These are phyloP conservation scores for Neoboletus magnificus DNA, from an alignment of 768 basidiomycete species.

Conservation along the genomic window DNA sequence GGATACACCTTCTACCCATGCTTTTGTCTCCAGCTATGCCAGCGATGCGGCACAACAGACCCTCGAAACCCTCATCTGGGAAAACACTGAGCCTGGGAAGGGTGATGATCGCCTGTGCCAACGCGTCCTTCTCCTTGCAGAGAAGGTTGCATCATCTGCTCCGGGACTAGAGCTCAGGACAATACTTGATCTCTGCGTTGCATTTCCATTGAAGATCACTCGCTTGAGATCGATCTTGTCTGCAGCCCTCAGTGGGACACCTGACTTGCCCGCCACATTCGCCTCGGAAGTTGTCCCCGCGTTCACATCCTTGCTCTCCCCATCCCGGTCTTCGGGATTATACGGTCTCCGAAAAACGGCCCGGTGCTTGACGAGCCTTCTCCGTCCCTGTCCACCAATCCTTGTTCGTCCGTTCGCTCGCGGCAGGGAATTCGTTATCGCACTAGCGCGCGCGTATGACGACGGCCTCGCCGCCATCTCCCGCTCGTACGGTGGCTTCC, in stretches of 20 bases:
- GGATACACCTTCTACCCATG: constrained; percentile 41
- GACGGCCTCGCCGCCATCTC: constrained; percentile 53
- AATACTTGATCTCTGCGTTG: constrained; percentile 61
- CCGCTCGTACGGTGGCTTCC: constrained; percentile 57
- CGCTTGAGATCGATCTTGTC: constrained; percentile 46
- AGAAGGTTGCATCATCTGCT: constrained; percentile 43
- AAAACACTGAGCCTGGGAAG: constrained; percentile 21
- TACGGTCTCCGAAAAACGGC: constrained; percentile 64
- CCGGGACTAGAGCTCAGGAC: constrained; percentile 48
- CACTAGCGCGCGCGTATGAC: constrained; percentile 60
- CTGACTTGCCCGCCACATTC: constrained; percentile 34
- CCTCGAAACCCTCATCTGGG: constrained; percentile 63
- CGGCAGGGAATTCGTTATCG: constrained; percentile 48
- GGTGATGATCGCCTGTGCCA: constrained; percentile 47
- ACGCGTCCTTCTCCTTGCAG: constrained; percentile 53
- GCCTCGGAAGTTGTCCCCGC: constrained; percentile 52
- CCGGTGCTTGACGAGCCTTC: constrained; percentile 52
- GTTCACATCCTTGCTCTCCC: constrained; percentile 47
- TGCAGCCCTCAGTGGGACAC: constrained; percentile 34
- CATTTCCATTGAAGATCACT: constrained; percentile 46
- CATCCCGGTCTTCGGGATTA: constrained; percentile 45
- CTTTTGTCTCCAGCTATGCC: constrained; percentile 57
- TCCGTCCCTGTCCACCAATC: constrained; percentile 48
- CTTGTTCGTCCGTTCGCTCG: constrained; percentile 52
- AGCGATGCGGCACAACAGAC: constrained; percentile 51